A percentile compares a stretch with the other conserved stretches of the same genome.
Evolutionary conservation across 768 basidiomycete species (phyloP).

Genomic region (Tricholoma furcatifolium): DNA sequence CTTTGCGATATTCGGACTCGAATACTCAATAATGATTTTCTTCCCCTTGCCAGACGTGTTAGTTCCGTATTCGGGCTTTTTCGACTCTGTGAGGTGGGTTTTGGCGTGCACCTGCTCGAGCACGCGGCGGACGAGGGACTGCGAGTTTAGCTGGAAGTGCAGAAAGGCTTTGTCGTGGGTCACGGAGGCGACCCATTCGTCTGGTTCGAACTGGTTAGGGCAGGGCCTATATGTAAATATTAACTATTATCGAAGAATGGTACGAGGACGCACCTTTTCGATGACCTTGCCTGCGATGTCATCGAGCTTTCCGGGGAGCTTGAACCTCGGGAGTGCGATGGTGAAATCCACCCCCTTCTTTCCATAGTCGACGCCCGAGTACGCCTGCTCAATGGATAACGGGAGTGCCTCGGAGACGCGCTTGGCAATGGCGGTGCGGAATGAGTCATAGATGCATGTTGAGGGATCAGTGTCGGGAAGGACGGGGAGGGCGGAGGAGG

Average conservation of each 20-base stretch:
- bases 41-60: slow-evolving; percentile 79
- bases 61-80: slow-evolving; percentile 75
- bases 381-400: too few relatives aligned
- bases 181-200: too few relatives aligned
- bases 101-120: slow-evolving; percentile 74
- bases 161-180: slow-evolving; percentile 78
- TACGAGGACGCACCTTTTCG: too few relatives aligned
- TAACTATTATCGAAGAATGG: not conserved
- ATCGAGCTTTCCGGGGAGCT: slow-evolving; percentile 80
- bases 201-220: slow-evolving; percentile 68
- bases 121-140: slow-evolving; percentile 61
- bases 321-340: slow-evolving; percentile 85
- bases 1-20: slow-evolving; percentile 97
- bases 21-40: slow-evolving; percentile 87
- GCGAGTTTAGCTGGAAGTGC: slow-evolving; percentile 71
- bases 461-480: too few relatives aligned
- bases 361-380: slow-evolving; percentile 82
- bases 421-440: slow-evolving; percentile 79
- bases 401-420: too few relatives aligned
- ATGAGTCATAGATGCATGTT: slow-evolving; percentile 68
- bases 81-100: slow-evolving; percentile 60
- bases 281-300: slow-evolving; percentile 79
- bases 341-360: slow-evolving; percentile 94
- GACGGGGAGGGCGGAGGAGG: slow-evolving; percentile 29
- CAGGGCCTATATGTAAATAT: not conserved